Evolutionary conservation across 352 stramenopile genomes (phyloP), one percentile per base, ranked within the genome.

Genomic region (Phytophthora kernoviae): DNA sequence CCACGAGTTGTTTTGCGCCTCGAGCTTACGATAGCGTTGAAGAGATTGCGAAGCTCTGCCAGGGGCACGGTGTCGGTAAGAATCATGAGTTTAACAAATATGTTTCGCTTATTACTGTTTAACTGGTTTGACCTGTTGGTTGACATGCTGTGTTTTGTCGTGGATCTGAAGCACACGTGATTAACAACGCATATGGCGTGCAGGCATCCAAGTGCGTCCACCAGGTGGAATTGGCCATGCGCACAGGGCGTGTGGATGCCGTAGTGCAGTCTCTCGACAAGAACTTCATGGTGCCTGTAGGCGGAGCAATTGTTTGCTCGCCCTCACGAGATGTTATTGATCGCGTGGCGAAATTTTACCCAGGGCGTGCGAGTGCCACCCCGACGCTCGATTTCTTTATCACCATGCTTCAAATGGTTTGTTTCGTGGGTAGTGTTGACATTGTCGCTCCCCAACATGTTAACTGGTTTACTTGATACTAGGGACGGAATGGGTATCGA

Each of bases 171-270:
- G 79, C 81, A 27, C 98, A 99, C 70, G 85, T 99, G 34, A 97
- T 99, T 52, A 99, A 99, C 80, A 99, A 99, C 71, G 98, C 97
- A 21, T 99, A 99, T 67, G 98, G 98, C 30, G 78, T 99, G 24
- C 97, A 99, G 73, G 98, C 95, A 68, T 85, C 77, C 51, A 87
- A 89, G 54, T 98, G 93, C 44, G 89, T 89, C 69, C 96, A 99
- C 68, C 69, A 96, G 15, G 79, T 99, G 26, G 97, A 98, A 70
- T 65, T 95, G 17, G 83, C 83, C 32, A 88, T 96, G 72, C 87
- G 88, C 14, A 74, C 93, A 22, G 96, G 95, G 5, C 83, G 95
- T 34, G 97, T 99, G 6, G 97, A 99, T 79, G 91, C 93, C 7
- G 87, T 99, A 40, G 93, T 99, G 24, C 97, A 98, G 66, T 98